Evolutionary conservation across 2,329 filamentous ascomycete genomes (phyloP), one percentile per base, ranked within the genome.

Genomic region (Onygenales sp.): DNA sequence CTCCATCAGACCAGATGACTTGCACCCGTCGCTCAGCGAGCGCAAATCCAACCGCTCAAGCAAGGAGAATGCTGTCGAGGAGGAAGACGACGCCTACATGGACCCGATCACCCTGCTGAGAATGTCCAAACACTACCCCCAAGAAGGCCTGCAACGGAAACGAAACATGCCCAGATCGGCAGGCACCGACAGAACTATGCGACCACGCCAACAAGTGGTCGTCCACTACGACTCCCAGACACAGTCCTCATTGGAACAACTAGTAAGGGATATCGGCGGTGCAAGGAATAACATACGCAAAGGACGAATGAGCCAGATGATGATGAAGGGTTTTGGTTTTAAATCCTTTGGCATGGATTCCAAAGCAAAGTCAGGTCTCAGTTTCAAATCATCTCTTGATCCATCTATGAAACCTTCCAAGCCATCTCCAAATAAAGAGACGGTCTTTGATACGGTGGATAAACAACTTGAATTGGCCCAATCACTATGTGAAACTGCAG

Each of bases 171-270:
- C 42, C 6, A 54, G 44, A 21, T 53, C 51, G 33, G 40, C 45
- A 36, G 36, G 50, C 14, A 47, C 43, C 13, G 47, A 57, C 14
- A 45, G 48, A 14, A 81, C 82, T 57, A 86, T 86, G 65, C 83
- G 87, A 52, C 83, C 83, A 3, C 81, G 86, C 59, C 84, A 79
- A 54, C 86, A 88, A 77, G 85, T 92, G 46, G 84, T 93, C 42
- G 87, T 96, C n/a, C 91, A 89, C 69, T 96, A 96, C 66, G 91
- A 96, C 65, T 88, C 86, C 60, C 85, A 88, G 57, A 85, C 94
- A 3, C 90, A 96, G 65, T 82, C 82, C 49, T 83, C 85, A 40
- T 89, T 96, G 59, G 90, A 95, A 62, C 78, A 85, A 52, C 73
- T 95, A 49, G 90, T 95, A 53, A 85, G 88, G 57, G 86, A 87